Evolutionary conservation across 1,139 yeast genomes (phyloP), one percentile per base, ranked within the genome.

Genomic region (Nakaseomyces kungkrabaensis): DNA sequence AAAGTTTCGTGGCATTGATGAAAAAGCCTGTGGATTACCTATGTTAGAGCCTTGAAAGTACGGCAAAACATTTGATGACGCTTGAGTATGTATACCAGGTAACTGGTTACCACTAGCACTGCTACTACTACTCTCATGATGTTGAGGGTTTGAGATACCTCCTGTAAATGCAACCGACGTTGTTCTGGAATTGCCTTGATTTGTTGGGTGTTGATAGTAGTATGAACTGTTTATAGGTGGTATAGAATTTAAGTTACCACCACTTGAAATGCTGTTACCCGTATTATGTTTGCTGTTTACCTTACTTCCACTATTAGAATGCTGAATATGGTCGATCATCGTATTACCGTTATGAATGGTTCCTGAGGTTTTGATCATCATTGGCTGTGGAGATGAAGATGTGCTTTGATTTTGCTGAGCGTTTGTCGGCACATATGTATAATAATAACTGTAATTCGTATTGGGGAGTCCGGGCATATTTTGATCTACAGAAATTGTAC

Each of bases 401-500:
- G 44, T 10, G 25, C 44, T 41, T 17, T n/a, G 33, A 3, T 41
- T 29, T n/a, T 41, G 44, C 7, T 41, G 33, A 7, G 11, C 44
- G n/a, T 29, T 41, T 17, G 44, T 27, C 11, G 44, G 25, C 6
- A 17, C 43, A 32, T 46, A 38, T 29, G 42, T 24, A 11, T 46
- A 46, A 38, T 46, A 46, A 26, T 46, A 46, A 26, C 29, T 37
- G 22, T 38, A 31, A 37, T 32, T 32, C 4, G 43, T 26, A 46
- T 38, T 38, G 13, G 43, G 13, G 7, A 32, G n/a, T 24, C 40
- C 41, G n/a, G 45, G 32, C 26, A 41, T 29, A 32, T 17, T 33
- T 34, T 33, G 40, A 25, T 41, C 41, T 22, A 37, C 26, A 33
- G 45, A 8, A 17, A 41, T 22, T 22, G 36, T 17, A 11, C 24